Evolutionary conservation across 805 yeast genomes (phyloP).

Genomic region (Ogataea pini): DNA sequence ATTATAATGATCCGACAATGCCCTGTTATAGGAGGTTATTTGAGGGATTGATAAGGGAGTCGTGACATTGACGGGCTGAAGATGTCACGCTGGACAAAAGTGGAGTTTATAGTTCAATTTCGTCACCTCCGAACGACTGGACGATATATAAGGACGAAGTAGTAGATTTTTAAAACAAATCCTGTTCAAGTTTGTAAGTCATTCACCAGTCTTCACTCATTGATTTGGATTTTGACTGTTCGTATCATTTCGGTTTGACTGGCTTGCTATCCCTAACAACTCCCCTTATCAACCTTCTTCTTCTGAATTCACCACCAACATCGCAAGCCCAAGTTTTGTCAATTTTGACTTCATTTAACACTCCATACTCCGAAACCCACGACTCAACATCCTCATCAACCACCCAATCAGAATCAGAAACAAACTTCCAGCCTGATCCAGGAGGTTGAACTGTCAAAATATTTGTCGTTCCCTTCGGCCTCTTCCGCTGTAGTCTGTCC

Average conservation of each 20-base stretch:
- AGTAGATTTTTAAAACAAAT: too few relatives aligned
- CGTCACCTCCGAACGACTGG: too few relatives aligned
- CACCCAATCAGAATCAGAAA: constrained; percentile 60
- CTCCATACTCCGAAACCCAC: constrained; percentile 54
- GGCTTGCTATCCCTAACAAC: constrained; percentile 49
- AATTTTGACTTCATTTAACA: constrained; percentile 33
- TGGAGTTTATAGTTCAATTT: too few relatives aligned
- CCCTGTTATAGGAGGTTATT: constrained; percentile 53
- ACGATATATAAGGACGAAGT: too few relatives aligned
- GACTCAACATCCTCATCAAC: constrained; percentile 53
- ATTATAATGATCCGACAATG: constrained; percentile 44
- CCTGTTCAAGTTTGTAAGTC: too few relatives aligned
- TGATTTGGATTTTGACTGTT: neutral
- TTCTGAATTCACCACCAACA: constrained; percentile 49
- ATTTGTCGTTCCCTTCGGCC: constrained; percentile 64
- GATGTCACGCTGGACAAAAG: too few relatives aligned
- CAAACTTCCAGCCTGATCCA: constrained; percentile 65
- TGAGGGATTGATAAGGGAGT: constrained; percentile 45
- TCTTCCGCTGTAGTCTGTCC: constrained; percentile 46
- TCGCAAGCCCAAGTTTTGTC: constrained; percentile 54
- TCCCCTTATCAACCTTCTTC: constrained; percentile 56
- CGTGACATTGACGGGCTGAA: too few relatives aligned
- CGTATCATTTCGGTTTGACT: neutral
- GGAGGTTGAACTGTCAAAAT: constrained; percentile 67
- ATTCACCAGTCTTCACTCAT: too few relatives aligned